A percentile compares a stretch with the other conserved stretches of the same genome.
Evolutionary conservation across 73 alveolate genomes (phyloP).

Genomic region (Effrenium voratum): DNA sequence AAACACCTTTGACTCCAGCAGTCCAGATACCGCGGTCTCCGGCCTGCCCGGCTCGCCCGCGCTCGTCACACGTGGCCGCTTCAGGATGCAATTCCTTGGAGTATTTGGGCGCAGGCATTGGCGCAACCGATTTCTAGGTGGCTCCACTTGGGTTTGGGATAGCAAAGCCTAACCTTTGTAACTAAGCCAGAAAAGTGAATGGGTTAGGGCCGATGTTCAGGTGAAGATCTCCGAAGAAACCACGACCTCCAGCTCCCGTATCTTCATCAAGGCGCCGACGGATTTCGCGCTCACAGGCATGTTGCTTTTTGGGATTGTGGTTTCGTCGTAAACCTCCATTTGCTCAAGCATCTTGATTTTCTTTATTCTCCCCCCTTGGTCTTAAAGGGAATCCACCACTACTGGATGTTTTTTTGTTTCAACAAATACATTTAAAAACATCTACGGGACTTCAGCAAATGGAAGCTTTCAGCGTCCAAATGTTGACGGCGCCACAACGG

Average conservation of each 20-base stretch:
- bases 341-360: too few relatives aligned
- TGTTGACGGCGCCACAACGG: too few relatives aligned
- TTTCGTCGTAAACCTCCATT: too few relatives aligned
- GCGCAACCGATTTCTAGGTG: not conserved
- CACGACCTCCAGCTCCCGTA: slow-evolving; percentile 99
- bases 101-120: slow-evolving; percentile 79
- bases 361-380: not conserved
- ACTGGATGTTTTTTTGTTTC: not conserved
- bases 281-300: slow-evolving; percentile 96
- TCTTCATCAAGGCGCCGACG: slow-evolving; percentile 97
- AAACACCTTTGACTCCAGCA: too few relatives aligned
- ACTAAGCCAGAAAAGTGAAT: slow-evolving; percentile 86
- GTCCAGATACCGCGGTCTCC: too few relatives aligned
- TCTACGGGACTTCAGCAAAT: not conserved
- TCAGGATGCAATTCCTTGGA: slow-evolving; percentile 89
- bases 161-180: not conserved
- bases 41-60: too few relatives aligned
- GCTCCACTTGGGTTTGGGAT: not conserved
- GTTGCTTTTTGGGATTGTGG: not conserved
- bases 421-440: too few relatives aligned
- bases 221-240: slow-evolving; percentile 99
- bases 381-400: not conserved
- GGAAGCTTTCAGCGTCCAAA: not conserved
- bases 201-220: slow-evolving; percentile 97
- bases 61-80: too few relatives aligned